Conservation (phyloP, 2,329 filamentous ascomycete genomes). For the Emmonsiellopsis sp. region DNA sequence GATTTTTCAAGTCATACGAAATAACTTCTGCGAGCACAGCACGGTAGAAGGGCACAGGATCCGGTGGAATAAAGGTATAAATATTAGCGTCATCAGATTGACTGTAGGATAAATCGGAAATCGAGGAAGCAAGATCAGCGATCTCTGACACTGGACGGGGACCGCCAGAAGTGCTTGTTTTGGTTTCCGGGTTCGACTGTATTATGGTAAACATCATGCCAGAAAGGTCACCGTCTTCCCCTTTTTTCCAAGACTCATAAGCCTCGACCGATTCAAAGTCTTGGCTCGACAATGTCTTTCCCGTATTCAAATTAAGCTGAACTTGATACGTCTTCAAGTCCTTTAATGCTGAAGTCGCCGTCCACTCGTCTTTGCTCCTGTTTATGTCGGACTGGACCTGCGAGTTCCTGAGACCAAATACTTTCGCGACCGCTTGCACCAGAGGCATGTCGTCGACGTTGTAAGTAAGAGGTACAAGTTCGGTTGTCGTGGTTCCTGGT, state of each 20-base stretch:
- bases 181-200: constrained; percentile 73
- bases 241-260: constrained; percentile 83
- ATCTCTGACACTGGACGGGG: constrained; percentile 54
- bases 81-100: constrained; percentile 42
- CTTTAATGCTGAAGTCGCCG: constrained; percentile 77
- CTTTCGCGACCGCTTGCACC: constrained; percentile 74
- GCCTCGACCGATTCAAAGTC: constrained; percentile 88
- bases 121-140: constrained; percentile 51
- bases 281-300: constrained; percentile 65
- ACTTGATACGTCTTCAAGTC: constrained; percentile 93
- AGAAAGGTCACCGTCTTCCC: constrained; percentile 77
- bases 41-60: constrained; percentile 75
- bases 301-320: constrained; percentile 70
- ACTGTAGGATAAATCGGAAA: constrained; percentile 41
- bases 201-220: constrained; percentile 91
- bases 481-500: constrained; percentile 53
- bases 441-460: constrained; percentile 96
- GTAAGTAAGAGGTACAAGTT: constrained; percentile 76
- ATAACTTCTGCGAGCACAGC: constrained; percentile 72
- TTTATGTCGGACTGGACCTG: constrained; percentile 85
- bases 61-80: constrained; percentile 83
- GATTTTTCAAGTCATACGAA: constrained; percentile 42
- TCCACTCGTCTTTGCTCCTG: constrained; percentile 72
- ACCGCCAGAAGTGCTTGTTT: constrained; percentile 60
- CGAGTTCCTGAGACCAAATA: constrained; percentile 71